Evolutionary conservation across 2,329 filamentous ascomycete genomes (phyloP).

Genomic region (Fusarium nodosum): DNA sequence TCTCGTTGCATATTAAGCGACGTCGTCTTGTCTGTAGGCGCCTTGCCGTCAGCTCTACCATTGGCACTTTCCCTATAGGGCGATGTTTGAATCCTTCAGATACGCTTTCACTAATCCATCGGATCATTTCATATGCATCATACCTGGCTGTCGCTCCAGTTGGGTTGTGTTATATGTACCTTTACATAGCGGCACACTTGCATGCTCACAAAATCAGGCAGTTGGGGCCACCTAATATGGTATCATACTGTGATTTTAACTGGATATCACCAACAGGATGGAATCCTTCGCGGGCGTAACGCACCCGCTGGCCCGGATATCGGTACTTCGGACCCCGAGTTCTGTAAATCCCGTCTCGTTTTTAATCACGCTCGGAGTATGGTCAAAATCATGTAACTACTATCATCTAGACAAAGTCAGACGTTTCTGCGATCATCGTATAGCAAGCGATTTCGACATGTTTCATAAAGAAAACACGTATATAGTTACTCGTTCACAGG

Average conservation of each 20-base stretch:
- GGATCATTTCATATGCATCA: constrained; percentile 24
- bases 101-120: constrained; percentile 19
- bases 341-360: not conserved
- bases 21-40: constrained; percentile 9
- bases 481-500: not conserved
- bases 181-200: constrained; percentile 11
- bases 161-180: constrained; percentile 20
- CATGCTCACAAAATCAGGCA: constrained; percentile 18
- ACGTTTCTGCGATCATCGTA: not conserved
- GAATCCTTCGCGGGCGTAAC: constrained; percentile 8
- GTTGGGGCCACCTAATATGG: constrained; percentile 21
- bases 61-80: constrained; percentile 28
- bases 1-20: constrained; percentile 18
- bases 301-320: constrained; percentile 1
- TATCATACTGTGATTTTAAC: not conserved
- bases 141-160: constrained; percentile 28
- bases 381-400: no score
- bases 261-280: constrained; percentile 17
- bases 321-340: constrained; percentile 5
- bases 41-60: constrained; percentile 13
- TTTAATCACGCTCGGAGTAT: not conserved
- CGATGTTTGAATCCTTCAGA: constrained; percentile 17
- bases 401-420: not conserved
- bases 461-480: not conserved
- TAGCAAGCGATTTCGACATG: not conserved